Evolutionary conservation across 768 basidiomycete genomes (phyloP).

Genomic region (Kwoniella sp.): DNA sequence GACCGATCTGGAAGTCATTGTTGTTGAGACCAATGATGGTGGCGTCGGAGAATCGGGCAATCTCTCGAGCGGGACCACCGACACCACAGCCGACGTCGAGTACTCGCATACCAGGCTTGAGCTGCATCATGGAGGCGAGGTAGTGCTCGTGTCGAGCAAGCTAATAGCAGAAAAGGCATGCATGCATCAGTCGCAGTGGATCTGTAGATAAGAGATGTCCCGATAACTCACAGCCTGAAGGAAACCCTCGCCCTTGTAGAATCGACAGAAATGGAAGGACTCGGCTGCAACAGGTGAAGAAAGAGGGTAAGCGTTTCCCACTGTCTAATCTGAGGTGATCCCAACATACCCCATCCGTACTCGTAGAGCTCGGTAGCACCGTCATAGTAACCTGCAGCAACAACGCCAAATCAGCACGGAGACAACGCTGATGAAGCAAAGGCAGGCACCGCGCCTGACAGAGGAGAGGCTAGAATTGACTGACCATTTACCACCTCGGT

Average conservation of each 20-base stretch:
- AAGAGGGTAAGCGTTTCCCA: constrained; percentile 57
- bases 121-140: constrained; percentile 79
- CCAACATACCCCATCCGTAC: constrained; percentile 63
- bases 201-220: not conserved
- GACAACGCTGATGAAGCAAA: not conserved
- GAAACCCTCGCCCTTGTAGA: constrained; percentile 76
- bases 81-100: constrained; percentile 98
- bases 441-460: not conserved
- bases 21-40: constrained; percentile 87
- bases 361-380: constrained; percentile 95
- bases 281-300: constrained; percentile 59
- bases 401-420: not conserved
- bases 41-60: constrained; percentile 85
- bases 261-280: constrained; percentile 96
- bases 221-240: constrained; percentile 47
- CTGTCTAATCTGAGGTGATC: not conserved
- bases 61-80: constrained; percentile 94
- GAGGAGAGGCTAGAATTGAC: constrained; percentile 30
- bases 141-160: constrained; percentile 97
- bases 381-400: constrained; percentile 80
- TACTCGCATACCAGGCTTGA: constrained; percentile 89
- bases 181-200: not conserved
- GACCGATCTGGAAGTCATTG: constrained; percentile 89
- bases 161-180: constrained; percentile 26
- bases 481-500: constrained; percentile 90